Base-by-base conservation (phyloP, 202 grass and related monocot species). In the Brachypodium distachyon region DNA sequence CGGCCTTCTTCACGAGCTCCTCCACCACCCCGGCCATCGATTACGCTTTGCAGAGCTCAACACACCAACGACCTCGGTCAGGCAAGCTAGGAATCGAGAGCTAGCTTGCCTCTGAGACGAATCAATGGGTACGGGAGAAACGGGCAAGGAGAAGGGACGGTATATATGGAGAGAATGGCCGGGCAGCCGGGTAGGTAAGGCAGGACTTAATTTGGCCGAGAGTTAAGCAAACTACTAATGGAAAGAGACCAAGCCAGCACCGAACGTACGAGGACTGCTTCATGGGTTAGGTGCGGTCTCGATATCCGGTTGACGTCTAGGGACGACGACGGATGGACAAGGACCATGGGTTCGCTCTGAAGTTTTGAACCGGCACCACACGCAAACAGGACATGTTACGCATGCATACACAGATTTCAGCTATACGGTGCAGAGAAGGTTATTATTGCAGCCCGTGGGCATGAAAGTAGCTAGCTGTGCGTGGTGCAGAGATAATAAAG, bases 1-100 rank as follows among this genome's bases (percentile, higher is more conserved):
- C 89, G 6, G 84, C 86, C 44, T 52, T 80, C 74, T 72, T 55
- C 21, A 96, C 38, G 77, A 89, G 64, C 77, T 92, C 78, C 82
- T 83, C 92, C 37, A 96, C n/a, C 70, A n/a, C 67, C 0, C 44
- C 57, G 54, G 39, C 74, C 84, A 87, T 84, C 2, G 36, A 41
- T 23, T 25, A 23, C 11, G 3, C 27, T 9, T 3, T 6, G 60
- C 33, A 7, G 11, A 42, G 3, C 64, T 67, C 64, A 11, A 17
- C 39, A 17, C 39, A 29, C 40, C 26, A 47, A 32, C 40, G 26
- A 16, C 11, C 1, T n/a, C n/a, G n/a, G n/a, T n/a, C n/a, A n/a
- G n/a, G 21, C 4, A 48, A 72, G 43, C 36, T 6, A 43, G 13
- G 39, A 9, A 26, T 21, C 12, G 26, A 56, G 47, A n/a, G n/a